Conservation (phyloP, 2,329 filamentous ascomycete genomes). For the Aspergillus pseudonomiae region DNA sequence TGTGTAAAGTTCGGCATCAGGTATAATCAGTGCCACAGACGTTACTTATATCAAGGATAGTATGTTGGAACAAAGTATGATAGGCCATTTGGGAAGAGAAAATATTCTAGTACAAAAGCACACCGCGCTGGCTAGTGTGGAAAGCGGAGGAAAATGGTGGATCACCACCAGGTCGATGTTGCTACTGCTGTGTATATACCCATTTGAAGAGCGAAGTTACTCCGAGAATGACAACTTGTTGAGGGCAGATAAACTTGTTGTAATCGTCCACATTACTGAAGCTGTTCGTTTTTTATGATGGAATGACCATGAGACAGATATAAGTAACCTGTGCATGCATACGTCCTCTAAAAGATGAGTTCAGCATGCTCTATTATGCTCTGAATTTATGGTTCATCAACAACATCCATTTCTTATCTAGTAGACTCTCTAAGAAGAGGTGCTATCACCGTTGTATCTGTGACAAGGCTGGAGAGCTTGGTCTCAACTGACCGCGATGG, state of each 20-base stretch:
- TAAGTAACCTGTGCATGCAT: neutral
- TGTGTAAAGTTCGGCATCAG: neutral
- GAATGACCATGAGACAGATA: neutral
- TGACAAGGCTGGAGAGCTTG: neutral
- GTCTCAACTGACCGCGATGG: neutral
- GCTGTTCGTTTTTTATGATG: too few relatives aligned
- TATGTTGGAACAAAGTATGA: too few relatives aligned
- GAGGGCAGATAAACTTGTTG: neutral
- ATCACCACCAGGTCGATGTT: neutral
- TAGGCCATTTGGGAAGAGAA: neutral
- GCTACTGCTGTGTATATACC: neutral
- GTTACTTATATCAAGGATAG: neutral
- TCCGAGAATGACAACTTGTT: neutral
- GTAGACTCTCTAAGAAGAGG: neutral
- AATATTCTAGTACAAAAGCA: neutral
- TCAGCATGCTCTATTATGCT: neutral
- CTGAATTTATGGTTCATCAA: neutral
- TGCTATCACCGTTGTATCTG: neutral
- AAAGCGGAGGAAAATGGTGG: neutral
- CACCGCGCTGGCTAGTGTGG: neutral
- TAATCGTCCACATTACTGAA: too few relatives aligned
- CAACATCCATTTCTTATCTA: neutral
- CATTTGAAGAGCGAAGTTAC: neutral
- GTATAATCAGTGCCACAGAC: too few relatives aligned
- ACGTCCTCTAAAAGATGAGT: neutral